Evolutionary conservation across 352 stramenopile species (phyloP).

Genomic region (Phytopythium kandeliae): DNA sequence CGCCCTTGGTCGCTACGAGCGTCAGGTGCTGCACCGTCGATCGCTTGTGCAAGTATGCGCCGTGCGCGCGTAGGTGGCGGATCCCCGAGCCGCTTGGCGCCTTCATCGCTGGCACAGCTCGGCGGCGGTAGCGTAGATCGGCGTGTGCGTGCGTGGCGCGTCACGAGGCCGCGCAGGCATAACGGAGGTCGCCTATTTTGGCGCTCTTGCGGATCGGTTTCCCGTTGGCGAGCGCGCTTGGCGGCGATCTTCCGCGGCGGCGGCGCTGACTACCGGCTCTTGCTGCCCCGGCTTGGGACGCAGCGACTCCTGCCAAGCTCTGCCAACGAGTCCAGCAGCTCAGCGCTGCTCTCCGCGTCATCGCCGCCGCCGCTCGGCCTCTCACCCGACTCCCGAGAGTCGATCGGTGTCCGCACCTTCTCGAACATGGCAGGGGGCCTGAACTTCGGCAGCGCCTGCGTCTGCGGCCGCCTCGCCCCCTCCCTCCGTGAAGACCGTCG

Average conservation of each 20-base stretch:
- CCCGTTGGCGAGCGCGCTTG: not conserved
- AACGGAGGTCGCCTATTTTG: no score
- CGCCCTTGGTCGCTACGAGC: constrained; percentile 40
- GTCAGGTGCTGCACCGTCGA: constrained; percentile 53
- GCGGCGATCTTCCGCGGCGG: no score
- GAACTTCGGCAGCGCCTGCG: not conserved
- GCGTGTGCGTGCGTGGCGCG: no score
- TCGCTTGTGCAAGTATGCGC: constrained; percentile 61
- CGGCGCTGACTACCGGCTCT: not conserved
- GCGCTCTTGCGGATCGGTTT: no score
- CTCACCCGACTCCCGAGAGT: not conserved
- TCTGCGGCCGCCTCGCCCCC: not conserved
- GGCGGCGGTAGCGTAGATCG: no score
- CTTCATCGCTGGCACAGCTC: no score
- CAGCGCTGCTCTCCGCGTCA: not conserved
- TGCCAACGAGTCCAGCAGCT: not conserved
- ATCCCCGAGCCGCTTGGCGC: constrained; percentile 14
- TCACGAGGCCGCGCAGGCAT: no score
- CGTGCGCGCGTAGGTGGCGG: constrained; percentile 48
- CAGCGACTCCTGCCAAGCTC: not conserved
- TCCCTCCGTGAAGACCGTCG: not conserved
- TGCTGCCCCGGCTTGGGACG: not conserved
- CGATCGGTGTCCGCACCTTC: not conserved
- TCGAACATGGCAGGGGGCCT: not conserved
- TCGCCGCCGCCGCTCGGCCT: not conserved